Conservation (phyloP, 306 rosid genomes). For the Casuarina glauca region DNA sequence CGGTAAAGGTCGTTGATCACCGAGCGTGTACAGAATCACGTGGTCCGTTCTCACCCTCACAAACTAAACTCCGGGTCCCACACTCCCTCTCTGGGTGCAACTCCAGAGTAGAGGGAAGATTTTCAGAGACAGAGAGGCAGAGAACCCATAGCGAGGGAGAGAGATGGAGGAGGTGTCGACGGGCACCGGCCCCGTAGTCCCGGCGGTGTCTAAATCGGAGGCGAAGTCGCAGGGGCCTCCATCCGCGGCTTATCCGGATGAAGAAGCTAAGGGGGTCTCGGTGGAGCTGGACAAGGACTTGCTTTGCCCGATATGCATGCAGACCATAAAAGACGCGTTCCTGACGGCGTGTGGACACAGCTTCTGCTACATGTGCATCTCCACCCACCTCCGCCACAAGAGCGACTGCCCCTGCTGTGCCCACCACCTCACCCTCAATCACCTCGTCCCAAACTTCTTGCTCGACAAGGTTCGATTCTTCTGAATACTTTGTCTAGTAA, state of each 20-base stretch:
- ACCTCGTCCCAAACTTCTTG: slow-evolving; percentile 75
- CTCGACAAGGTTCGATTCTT: slow-evolving; percentile 68
- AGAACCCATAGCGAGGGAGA: neutral
- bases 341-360: slow-evolving; percentile 92
- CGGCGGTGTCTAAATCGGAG: neutral
- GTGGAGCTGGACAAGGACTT: slow-evolving; percentile 73
- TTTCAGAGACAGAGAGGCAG: neutral
- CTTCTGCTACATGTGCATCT: slow-evolving; percentile 97
- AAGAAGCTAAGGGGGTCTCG: slow-evolving; percentile 15
- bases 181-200: slow-evolving; percentile 6
- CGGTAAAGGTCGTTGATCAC: neutral
- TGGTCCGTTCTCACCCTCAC: slow-evolving; percentile 31
- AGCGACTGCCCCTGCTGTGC: slow-evolving; percentile 96
- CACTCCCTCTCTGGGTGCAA: neutral
- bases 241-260: neutral
- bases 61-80: slow-evolving; percentile 15
- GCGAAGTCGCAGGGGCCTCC: slow-evolving; percentile 1
- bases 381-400: slow-evolving; percentile 90
- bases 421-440: slow-evolving; percentile 68
- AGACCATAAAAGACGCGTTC: slow-evolving; percentile 81
- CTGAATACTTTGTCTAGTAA: neutral
- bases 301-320: slow-evolving; percentile 98
- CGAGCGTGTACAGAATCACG: neutral
- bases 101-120: neutral
- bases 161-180: slow-evolving; percentile 11